Conservation (phyloP, 306 rosid genomes). For the Castanea sativa region DNA sequence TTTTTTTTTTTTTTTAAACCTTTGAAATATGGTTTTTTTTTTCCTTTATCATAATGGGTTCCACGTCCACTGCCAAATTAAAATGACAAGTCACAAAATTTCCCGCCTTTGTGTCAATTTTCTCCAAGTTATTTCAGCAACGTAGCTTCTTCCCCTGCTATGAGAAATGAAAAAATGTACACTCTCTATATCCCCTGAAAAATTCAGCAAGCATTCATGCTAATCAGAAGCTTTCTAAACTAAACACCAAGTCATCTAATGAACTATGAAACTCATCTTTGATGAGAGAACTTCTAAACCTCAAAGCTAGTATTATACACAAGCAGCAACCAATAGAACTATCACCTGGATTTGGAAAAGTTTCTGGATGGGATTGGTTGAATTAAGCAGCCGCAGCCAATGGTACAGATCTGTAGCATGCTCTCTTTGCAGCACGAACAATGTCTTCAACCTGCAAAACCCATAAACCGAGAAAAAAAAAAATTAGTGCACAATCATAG, state of each 20-base stretch:
- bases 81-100: constrained; percentile 28
- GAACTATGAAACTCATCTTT: neutral
- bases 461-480: constrained; percentile 19
- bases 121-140: constrained; percentile 55
- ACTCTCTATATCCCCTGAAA: constrained; percentile 42
- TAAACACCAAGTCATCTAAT: neutral
- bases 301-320: neutral
- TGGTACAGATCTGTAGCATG: constrained; percentile 73
- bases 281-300: neutral
- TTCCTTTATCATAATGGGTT: constrained; percentile 3
- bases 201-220: constrained; percentile 17
- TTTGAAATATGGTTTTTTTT: constrained; percentile 2
- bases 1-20: no score
- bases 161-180: constrained; percentile 41
- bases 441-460: constrained; percentile 82
- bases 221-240: constrained; percentile 24
- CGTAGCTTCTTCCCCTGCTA: constrained; percentile 37
- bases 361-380: constrained; percentile 16
- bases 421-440: constrained; percentile 95
- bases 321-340: constrained; percentile 20
- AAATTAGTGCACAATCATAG: neutral
- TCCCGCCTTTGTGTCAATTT: constrained; percentile 29
- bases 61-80: constrained; percentile 24
- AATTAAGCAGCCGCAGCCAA: constrained; percentile 70
- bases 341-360: constrained; percentile 32